Percentiles rank a stretch among this genome's conserved stretches.
These are phyloP conservation scores for Salvia sclarea DNA, from an alignment of 305 asterid genomes.

Conservation along the genomic window DNA sequence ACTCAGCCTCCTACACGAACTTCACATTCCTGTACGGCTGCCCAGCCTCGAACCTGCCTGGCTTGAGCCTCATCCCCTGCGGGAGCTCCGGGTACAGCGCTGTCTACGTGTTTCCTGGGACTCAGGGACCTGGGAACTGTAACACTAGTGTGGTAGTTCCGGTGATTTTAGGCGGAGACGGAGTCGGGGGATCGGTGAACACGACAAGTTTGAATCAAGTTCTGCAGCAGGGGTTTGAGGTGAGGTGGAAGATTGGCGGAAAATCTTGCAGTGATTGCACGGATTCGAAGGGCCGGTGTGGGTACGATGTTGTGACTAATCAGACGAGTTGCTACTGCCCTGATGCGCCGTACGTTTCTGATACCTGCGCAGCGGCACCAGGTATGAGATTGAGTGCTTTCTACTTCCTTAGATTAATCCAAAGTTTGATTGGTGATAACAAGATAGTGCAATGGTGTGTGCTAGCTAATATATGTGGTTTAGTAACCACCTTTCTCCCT, in stretches of 20 bases:
- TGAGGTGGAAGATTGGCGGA: slow-evolving; percentile 54
- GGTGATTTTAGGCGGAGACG: slow-evolving; percentile 32
- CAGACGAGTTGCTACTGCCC: slow-evolving; percentile 59
- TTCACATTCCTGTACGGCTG: slow-evolving; percentile 65
- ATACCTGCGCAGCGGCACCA: slow-evolving; percentile 43
- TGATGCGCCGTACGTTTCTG: slow-evolving; percentile 37
- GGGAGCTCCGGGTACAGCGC: slow-evolving; percentile 13
- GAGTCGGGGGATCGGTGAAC: slow-evolving; percentile 26
- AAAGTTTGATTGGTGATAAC: neutral
- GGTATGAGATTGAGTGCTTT: neutral
- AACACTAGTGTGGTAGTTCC: slow-evolving; percentile 54
- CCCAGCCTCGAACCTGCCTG: slow-evolving; percentile 25
- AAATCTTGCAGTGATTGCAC: slow-evolving; percentile 48
- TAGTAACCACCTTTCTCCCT: too few relatives aligned
- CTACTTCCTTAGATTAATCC: neutral
- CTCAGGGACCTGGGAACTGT: slow-evolving; percentile 48
- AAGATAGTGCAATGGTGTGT: neutral
- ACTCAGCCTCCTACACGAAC: slow-evolving; percentile 35
- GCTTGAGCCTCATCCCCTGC: slow-evolving; percentile 35
- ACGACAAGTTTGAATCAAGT: slow-evolving; percentile 35
- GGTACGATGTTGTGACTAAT: slow-evolving; percentile 37
- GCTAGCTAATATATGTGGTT: too few relatives aligned
- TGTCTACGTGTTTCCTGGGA: slow-evolving; percentile 47
- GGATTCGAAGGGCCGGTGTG: slow-evolving; percentile 59
- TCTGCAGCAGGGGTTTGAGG: slow-evolving; percentile 53